These are phyloP conservation scores for Osmanthus fragrans DNA, from an alignment of 257 asterid species.

Conservation along the genomic window DNA sequence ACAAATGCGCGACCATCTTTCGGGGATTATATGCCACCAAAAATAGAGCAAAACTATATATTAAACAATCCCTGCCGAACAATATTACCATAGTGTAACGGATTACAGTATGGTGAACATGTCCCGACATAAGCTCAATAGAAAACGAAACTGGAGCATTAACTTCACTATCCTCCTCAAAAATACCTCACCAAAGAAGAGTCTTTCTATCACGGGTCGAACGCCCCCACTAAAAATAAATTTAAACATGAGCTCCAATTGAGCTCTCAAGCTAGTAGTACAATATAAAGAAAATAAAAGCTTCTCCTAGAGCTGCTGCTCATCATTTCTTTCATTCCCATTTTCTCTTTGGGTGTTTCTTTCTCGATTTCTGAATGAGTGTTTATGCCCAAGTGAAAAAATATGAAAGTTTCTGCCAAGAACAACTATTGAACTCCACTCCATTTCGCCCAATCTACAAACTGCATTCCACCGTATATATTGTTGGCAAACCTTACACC, in stretches of 20 bases:
- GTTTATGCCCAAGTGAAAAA: neutral
- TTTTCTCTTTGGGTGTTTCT: neutral
- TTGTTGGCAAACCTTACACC: constrained; percentile 87
- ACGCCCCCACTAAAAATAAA: neutral
- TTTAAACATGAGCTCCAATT: neutral
- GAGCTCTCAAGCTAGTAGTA: neutral
- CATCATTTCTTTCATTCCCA: neutral
- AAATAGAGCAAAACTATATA: neutral
- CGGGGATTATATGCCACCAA: too few species aligned
- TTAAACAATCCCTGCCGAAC: too few species aligned
- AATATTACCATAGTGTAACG: too few species aligned
- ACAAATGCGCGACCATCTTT: neutral
- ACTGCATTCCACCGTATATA: constrained; percentile 91
- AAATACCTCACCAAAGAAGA: too few species aligned
- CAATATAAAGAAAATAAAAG: neutral
- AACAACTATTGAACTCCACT: constrained; percentile 69
- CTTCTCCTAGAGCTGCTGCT: neutral
- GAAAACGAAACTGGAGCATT: too few species aligned
- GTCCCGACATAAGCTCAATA: too few species aligned
- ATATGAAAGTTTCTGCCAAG: neutral
- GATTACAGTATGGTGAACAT: too few species aligned
- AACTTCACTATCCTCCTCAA: too few species aligned
- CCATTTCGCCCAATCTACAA: constrained; percentile 88
- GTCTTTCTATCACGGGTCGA: too few species aligned
- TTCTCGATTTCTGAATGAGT: neutral